Evolutionary conservation across 345 rosid genomes (phyloP), one percentile per base, ranked within the genome.

Genomic region (Citrus maxima): DNA sequence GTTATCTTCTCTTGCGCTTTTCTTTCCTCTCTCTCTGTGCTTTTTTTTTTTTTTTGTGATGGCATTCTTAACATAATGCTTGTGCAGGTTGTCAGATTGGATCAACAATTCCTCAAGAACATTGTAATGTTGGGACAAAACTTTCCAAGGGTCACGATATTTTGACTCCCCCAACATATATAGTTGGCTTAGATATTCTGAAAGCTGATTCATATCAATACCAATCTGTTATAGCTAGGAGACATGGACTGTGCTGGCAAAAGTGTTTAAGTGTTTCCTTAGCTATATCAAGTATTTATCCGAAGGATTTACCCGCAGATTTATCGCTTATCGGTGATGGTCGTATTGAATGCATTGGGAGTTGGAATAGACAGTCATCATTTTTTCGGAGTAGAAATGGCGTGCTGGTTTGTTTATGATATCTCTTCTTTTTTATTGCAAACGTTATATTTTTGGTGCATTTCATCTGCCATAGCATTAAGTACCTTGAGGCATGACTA

Each of bases 231-330:
- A 80, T 87, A 56, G 82, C 93, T 74, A 78, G 78, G 88, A 88
- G 77, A 79, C 84, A 80, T 64, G 92, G 87, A 76, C 86, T 85
- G 59, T 77, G 83, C 81, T 94, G 97, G 99, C 82, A 76, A 86
- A 96, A 88, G 88, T 86, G 82, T 83, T 93, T 91, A 83, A 94
- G 91, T 77, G 67, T 82, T 63, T 91, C 87, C 88, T 85, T 96
- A 61, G 91, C 89, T 80, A 65, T 88, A 73, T 89, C 97, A 10
- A 87, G 85, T 83, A 82, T 79, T 28, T 87, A 89, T 72, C 85
- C 77, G 79, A 87, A 79, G 78, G 89, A 87, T 83, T 69, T 87
- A 27, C 82, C 84, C 73, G 83, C 81, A 59, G 88, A 85, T 61
- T 78, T 87, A 78, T 79, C 82, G 79, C 79, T 75, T 64, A 81